Conservation (phyloP, 2,329 filamentous ascomycete genomes). For the Exophiala sideris region DNA sequence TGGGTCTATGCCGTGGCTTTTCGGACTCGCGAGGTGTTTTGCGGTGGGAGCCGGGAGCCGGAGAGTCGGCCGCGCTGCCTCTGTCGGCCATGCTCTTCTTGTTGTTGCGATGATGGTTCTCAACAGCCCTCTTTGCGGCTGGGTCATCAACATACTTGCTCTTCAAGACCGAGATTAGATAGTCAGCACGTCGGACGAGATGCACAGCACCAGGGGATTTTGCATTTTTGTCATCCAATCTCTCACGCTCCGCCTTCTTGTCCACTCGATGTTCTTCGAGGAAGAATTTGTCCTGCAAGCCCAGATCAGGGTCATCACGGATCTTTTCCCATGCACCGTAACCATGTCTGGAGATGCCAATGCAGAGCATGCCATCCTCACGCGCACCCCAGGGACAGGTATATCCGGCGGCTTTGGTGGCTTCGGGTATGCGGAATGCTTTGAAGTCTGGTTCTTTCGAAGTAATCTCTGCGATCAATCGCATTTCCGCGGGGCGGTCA, state of each 20-base stretch:
- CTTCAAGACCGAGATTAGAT: conserved; percentile 89
- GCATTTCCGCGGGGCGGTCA: conserved; percentile 85
- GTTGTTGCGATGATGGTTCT: conserved; percentile 93
- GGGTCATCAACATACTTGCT: conserved; percentile 71
- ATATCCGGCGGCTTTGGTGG: conserved; percentile 88
- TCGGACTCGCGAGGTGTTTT: conserved; percentile 43
- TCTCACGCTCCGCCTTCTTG: conserved; percentile 89
- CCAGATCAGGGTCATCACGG: conserved; percentile 83
- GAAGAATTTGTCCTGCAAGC: conserved; percentile 86
- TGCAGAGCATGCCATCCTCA: conserved; percentile 94
- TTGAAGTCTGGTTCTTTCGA: conserved; percentile 61
- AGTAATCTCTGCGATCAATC: conserved; percentile 73
- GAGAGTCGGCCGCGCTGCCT: conserved; percentile 37
- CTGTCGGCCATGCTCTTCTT: conserved; percentile 57
- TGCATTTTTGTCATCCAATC: conserved; percentile 56
- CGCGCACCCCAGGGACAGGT: conserved; percentile 86
- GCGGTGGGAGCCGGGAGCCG: conserved; percentile 41
- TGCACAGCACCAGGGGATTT: conserved; percentile 97
- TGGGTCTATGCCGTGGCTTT: conserved; percentile 40
- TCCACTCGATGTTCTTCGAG: conserved; percentile 97
- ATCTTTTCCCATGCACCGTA: conserved; percentile 96
- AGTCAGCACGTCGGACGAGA: conserved; percentile 89
- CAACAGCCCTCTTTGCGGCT: conserved; percentile 72
- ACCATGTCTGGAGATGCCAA: conserved; percentile 88
- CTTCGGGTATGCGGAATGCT: conserved; percentile 83